phyloP scores from a whole-genome alignment of 495 filamentous ascomycete genomes.

The Penicillium nucicola region DNA sequence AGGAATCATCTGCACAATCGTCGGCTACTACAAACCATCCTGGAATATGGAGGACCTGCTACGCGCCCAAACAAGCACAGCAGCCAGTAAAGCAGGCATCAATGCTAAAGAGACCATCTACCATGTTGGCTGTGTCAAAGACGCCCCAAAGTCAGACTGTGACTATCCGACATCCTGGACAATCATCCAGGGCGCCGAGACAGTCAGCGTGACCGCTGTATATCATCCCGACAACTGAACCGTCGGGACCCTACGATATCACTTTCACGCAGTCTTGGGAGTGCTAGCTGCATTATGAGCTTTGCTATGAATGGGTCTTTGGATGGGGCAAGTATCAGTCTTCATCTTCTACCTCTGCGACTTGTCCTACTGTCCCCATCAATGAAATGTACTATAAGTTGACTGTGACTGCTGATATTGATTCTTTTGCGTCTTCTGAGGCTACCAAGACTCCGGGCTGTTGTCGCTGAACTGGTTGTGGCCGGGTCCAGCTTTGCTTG shows the following conservation, averaged over 20 bases:
- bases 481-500: too few species aligned
- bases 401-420: constrained; percentile 19
- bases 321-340: background rate
- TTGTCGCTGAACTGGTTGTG: constrained; percentile 8
- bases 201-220: constrained; percentile 11
- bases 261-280: constrained; percentile 14
- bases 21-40: constrained; percentile 9
- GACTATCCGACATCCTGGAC: constrained; percentile 11
- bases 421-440: constrained; percentile 5
- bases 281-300: constrained; percentile 23
- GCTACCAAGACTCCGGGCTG: constrained; percentile 14
- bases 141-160: constrained; percentile 18
- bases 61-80: constrained; percentile 11
- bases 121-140: constrained; percentile 15
- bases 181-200: constrained; percentile 16
- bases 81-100: constrained; percentile 16
- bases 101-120: constrained; percentile 17
- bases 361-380: constrained; percentile 5
- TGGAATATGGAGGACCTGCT: background rate
- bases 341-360: constrained; percentile 3
- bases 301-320: background rate
- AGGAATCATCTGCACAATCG: background rate
- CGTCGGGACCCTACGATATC: constrained; percentile 6
- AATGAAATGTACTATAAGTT: constrained; percentile 6
- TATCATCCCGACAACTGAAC: constrained; percentile 12